Percentiles rank a stretch among this genome's conserved stretches.
Evolutionary conservation across 2,329 filamentous ascomycete species (phyloP).

Genomic region (Sporothrix sp.): DNA sequence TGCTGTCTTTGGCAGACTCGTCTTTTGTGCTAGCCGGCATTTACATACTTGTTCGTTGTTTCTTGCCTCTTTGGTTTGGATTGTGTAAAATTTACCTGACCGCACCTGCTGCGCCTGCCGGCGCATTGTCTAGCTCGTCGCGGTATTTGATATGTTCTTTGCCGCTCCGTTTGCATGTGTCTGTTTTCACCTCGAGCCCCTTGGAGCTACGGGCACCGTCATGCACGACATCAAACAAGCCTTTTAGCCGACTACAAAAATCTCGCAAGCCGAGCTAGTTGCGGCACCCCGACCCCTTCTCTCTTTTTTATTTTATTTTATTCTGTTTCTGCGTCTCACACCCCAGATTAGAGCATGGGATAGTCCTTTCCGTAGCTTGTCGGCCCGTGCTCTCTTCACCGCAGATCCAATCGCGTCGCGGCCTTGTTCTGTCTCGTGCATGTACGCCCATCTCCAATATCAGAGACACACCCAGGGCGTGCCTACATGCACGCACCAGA

Average conservation of each 20-base stretch:
- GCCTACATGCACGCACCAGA: too few relatives aligned
- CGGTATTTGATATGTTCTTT: background rate
- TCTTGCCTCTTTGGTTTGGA: background rate
- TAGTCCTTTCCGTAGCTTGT: too few relatives aligned
- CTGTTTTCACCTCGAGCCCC: background rate
- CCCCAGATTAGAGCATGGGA: too few relatives aligned
- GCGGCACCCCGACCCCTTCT: background rate
- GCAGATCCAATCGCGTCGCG: too few relatives aligned
- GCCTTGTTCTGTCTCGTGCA: too few relatives aligned
- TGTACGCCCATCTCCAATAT: too few relatives aligned
- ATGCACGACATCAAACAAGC: background rate
- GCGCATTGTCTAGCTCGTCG: slow-evolving; percentile 2
- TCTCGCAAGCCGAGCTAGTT: background rate
- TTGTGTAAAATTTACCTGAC: background rate
- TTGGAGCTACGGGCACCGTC: too few relatives aligned
- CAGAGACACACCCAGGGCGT: too few relatives aligned
- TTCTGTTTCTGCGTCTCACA: background rate
- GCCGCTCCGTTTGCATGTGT: background rate
- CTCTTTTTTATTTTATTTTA: background rate
- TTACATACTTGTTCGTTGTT: background rate
- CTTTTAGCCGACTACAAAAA: slow-evolving; percentile 5
- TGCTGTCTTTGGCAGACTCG: background rate
- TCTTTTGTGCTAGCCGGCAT: too few relatives aligned
- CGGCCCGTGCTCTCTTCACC: too few relatives aligned
- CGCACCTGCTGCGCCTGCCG: background rate